Evolutionary conservation across 2,329 filamentous ascomycete species (phyloP), one percentile per base, ranked within the genome.

Genomic region (Colletotrichum falcatum): DNA sequence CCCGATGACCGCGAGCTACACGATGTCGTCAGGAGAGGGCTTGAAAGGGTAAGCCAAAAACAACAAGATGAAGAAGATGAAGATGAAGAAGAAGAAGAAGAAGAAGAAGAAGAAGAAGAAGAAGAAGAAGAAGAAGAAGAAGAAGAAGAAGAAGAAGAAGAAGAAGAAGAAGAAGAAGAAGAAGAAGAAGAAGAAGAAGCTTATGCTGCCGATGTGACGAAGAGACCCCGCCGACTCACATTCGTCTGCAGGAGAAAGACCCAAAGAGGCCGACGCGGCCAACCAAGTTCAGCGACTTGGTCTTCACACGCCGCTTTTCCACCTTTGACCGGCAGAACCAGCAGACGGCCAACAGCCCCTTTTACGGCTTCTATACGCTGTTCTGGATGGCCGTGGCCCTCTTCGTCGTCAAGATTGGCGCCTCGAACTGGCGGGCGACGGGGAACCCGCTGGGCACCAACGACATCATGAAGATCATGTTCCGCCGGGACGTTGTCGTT

Each of bases 291-390:
- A 79, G 81, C 16, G 82, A 85, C 63, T 81, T 93, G 54, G 87
- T 93, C 61, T 95, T 94, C 77, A 94, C 91, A 0, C 85, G 88
- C 30, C 90, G 91, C 71, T 92, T 94, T 75, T 92, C 91, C 7
- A 86, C 90, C 0, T 94, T 95, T 78, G 92, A 95, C 78, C 86
- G 90, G 14, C 89, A 92, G 73, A 94, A 94, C 76, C 84, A 86
- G 6, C 82, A 82, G 1, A 87, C 88, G 2, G 86, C 87, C 4
- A 89, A 90, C 58, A 93, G 90, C 51, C 90, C 90, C 0, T 95
- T 94, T 75, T 89, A 92, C 77, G 93, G 93, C 37, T 95, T 95
- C 81, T 94, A 93, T 76, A 92, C 90, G 0, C 83, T 95, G 0
- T 94, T 94, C 78, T 95, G 93, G 92, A 86, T 94, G 56, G 86